Percentiles rank a stretch among this genome's conserved stretches.
These are phyloP conservation scores for Tetrahymena elliotti DNA, from an alignment of 73 alveolate species.

Conservation along the genomic window DNA sequence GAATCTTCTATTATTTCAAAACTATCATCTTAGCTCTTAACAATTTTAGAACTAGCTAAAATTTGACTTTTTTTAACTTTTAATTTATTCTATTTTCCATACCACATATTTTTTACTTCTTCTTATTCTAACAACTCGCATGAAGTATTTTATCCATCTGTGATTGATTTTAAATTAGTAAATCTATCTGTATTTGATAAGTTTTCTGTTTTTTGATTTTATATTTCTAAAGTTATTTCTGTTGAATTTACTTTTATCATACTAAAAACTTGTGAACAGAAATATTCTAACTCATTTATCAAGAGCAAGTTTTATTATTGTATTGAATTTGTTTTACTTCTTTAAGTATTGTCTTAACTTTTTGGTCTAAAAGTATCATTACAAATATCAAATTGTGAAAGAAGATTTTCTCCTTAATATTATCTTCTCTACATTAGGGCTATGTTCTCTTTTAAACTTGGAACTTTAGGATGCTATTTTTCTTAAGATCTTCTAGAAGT, in stretches of 20 bases:
- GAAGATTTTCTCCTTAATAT: background rate
- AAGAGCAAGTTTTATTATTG: background rate
- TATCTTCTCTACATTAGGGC: background rate
- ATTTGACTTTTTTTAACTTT: background rate
- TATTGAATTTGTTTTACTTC: background rate
- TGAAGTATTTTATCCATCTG: background rate
- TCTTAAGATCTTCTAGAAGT: background rate
- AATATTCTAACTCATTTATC: background rate
- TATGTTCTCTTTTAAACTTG: background rate
- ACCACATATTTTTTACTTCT: background rate
- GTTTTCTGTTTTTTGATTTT: background rate
- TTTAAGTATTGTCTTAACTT: background rate
- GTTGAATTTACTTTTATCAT: background rate
- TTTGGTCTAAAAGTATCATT: background rate
- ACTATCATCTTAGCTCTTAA: background rate
- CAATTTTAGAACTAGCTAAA: background rate
- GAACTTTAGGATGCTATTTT: background rate
- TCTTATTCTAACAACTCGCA: background rate
- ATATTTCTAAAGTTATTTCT: background rate
- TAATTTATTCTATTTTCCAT: background rate
- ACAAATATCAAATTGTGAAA: background rate
- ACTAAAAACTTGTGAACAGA: background rate
- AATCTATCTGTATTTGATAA: background rate
- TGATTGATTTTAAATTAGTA: background rate
- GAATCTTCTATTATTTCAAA: background rate